Evolutionary conservation across 257 asterid species (phyloP).

Genomic region (Solanum lycopersicoides): DNA sequence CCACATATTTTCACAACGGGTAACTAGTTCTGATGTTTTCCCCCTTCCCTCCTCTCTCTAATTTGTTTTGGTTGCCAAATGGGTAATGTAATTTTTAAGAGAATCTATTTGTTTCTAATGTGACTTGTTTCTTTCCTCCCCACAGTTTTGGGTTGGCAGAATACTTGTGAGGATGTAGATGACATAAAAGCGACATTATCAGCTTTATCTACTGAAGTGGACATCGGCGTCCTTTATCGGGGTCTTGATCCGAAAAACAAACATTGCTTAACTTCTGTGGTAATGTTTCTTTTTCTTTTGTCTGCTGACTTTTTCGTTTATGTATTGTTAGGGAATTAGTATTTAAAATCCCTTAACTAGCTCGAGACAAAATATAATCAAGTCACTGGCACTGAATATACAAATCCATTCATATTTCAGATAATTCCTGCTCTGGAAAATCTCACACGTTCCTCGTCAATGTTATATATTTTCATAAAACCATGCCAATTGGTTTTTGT

Average conservation of each 20-base stretch:
- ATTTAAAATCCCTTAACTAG: neutral
- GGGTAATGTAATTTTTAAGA: neutral
- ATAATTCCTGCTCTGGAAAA: neutral
- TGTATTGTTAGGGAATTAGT: neutral
- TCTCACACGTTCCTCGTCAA: neutral
- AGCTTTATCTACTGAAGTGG: conserved; percentile 63
- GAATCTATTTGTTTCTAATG: neutral
- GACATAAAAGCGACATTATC: conserved; percentile 50
- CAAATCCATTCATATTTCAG: neutral
- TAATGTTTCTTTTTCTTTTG: neutral
- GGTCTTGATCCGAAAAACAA: conserved; percentile 57
- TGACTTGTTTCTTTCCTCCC: conserved; percentile 3
- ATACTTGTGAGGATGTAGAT: conserved; percentile 67
- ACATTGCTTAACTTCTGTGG: conserved; percentile 52
- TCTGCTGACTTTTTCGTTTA: neutral
- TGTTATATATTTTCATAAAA: neutral
- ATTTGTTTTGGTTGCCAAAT: neutral
- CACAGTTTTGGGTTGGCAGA: conserved; percentile 94
- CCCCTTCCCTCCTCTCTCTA: neutral
- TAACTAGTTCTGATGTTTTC: conserved; percentile 5
- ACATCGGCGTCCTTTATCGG: conserved; percentile 52
- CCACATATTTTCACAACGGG: conserved; percentile 92
- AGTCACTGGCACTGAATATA: neutral
- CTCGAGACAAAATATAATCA: neutral
- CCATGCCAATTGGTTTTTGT: neutral